phyloP scores from a whole-genome alignment of 2,329 filamentous ascomycete genomes.

The Penicillium palitans region DNA sequence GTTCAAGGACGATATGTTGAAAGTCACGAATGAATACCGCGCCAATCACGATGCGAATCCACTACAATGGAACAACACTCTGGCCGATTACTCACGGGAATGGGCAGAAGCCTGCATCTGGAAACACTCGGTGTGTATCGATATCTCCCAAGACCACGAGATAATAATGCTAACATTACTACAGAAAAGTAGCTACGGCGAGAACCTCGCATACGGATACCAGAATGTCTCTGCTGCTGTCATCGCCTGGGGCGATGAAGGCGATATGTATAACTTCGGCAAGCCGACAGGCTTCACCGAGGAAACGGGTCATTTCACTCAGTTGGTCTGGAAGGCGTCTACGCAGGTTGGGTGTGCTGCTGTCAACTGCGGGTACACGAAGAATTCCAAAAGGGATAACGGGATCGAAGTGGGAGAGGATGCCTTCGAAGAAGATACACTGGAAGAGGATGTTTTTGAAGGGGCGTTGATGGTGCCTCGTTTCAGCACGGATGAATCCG shows the following conservation, averaged over 20 bases:
- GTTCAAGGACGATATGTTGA: constrained; percentile 58
- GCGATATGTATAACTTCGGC: constrained; percentile 59
- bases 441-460: not conserved
- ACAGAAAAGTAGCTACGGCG: constrained; percentile 64
- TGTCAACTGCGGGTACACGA: constrained; percentile 42
- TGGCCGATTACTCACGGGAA: constrained; percentile 55
- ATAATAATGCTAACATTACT: constrained; percentile 4
- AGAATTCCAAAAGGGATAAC: constrained; percentile 15
- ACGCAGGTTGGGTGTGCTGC: constrained; percentile 59
- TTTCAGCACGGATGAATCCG: not conserved
- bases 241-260: constrained; percentile 66
- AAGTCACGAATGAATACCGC: constrained; percentile 67
- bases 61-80: constrained; percentile 65
- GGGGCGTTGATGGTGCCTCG: constrained; percentile 32
- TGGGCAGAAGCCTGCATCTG: constrained; percentile 52
- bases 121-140: constrained; percentile 41
- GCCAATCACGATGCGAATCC: constrained; percentile 59
- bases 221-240: constrained; percentile 59
- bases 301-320: constrained; percentile 69
- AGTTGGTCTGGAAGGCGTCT: constrained; percentile 69
- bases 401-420: not conserved
- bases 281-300: constrained; percentile 57
- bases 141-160: not conserved
- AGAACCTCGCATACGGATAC: constrained; percentile 73
- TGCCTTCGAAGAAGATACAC: constrained; percentile 17